Percentiles rank a stretch among this genome's conserved stretches.
Conservation (phyloP, 805 yeast species). For the Candida sithepensis region DNA sequence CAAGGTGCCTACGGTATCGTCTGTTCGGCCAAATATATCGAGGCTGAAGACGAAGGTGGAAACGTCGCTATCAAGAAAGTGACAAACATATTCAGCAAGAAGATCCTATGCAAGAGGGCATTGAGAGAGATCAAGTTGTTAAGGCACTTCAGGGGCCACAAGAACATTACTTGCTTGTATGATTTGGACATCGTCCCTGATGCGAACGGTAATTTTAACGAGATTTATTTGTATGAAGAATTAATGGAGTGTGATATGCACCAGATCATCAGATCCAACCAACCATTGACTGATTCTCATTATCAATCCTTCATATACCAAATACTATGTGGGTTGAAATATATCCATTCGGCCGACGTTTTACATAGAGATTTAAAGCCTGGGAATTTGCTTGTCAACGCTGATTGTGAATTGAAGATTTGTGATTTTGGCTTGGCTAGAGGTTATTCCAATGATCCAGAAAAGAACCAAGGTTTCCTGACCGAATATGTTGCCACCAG, state of each 20-base stretch:
- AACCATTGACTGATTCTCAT: constrained; percentile 90
- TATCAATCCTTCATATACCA: constrained; percentile 92
- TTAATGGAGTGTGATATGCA: constrained; percentile 99
- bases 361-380: constrained; percentile 94
- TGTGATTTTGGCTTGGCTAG: constrained; percentile 97
- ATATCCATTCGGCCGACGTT: constrained; percentile 93
- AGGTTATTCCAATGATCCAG: constrained; percentile 80
- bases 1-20: constrained; percentile 98
- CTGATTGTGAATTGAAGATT: constrained; percentile 93
- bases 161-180: constrained; percentile 90
- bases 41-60: constrained; percentile 70
- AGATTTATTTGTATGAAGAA: constrained; percentile 90
- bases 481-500: constrained; percentile 98
- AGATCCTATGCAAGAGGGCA: constrained; percentile 88
- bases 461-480: constrained; percentile 85
- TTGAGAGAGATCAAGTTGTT: constrained; percentile 84
- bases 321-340: constrained; percentile 87
- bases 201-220: constrained; percentile 71
- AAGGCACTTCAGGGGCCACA: constrained; percentile 93
- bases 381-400: constrained; percentile 86
- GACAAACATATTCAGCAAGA: constrained; percentile 88
- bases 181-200: constrained; percentile 89
- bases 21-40: constrained; percentile 84
- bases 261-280: constrained; percentile 91
- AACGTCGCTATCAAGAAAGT: constrained; percentile 94